Evolutionary conservation across 2,329 filamentous ascomycete species (phyloP), one percentile per base, ranked within the genome.

Genomic region (Helotiales sp.): DNA sequence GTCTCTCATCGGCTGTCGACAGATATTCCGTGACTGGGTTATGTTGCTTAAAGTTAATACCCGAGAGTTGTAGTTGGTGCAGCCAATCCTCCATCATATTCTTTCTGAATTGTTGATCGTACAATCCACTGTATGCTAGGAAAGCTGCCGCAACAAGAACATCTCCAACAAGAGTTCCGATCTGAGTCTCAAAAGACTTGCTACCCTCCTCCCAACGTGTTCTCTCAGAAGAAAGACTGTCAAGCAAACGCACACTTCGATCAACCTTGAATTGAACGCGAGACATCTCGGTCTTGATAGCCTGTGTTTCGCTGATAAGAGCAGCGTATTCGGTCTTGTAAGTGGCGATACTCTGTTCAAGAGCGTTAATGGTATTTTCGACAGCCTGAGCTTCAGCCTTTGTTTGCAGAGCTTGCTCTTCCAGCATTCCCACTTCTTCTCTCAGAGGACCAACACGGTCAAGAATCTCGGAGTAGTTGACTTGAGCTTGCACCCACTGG

Each of bases 41-140:
- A 68, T 93, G 91, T 57, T 88, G 84, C 78, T 99, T 99, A 82
- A 89, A 96, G 64, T 87, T 86, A 71, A 99, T 89, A 44, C 93
- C 93, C n/a, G 95, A 98, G 40, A 95, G 83, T 50, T 90, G 87
- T 64, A 99, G 85, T 74, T 99, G 95, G 68, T 96, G 87, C 61
- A 95, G 82, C 95, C 95, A 99, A 73, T 99, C 95, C 66, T 99
- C 95, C 75, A 95, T 86, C 92, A 99, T 97, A 8, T 88, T 87
- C 77, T 97, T 97, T 71, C 95, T 88, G 84, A 97, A 98, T 60
- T 95, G 95, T 72, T 99, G 96, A 72, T 99, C 95, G 72, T 96
- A 99, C 51, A 98, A 87, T 75, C 95, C 95, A 70, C 90, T 91
- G 75, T 99, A 99, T 13, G 96, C 95, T 62, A 99, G 81, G 82